Evolutionary conservation across 1,284 basidiomycete genomes (phyloP).

Genomic region (Fistulinella staudtii): DNA sequence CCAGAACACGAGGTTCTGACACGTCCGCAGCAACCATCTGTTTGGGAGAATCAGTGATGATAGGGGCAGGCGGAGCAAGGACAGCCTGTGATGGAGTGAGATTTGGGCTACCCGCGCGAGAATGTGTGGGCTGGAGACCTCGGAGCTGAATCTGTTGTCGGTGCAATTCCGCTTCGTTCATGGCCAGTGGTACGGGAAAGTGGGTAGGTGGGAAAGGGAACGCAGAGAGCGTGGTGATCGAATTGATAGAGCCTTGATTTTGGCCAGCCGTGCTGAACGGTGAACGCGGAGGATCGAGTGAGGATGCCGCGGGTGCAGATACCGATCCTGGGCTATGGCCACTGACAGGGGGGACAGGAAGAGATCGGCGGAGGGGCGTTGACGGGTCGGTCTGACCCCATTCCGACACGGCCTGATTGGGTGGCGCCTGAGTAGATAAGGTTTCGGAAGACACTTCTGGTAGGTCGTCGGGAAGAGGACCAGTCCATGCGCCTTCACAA

Average conservation of each 20-base stretch:
- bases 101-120: constrained; percentile 19
- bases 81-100: constrained; percentile 15
- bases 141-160: constrained; percentile 31
- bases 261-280: constrained; percentile 36
- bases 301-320: constrained; percentile 2
- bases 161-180: constrained; percentile 24
- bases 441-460: constrained; percentile 32
- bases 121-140: constrained; percentile 15
- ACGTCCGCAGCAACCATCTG: constrained; percentile 3
- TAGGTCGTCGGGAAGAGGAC: constrained; percentile 50
- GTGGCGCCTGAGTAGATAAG: neutral
- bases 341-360: constrained; percentile 23
- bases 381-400: constrained; percentile 27
- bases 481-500: constrained; percentile 72
- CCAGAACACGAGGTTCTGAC: constrained; percentile 4
- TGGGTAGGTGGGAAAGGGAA: constrained; percentile 71
- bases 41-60: constrained; percentile 21
- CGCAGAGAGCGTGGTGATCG: constrained; percentile 62
- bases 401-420: constrained; percentile 26
- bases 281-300: constrained; percentile 35
- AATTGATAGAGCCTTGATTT: constrained; percentile 41
- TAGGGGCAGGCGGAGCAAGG: constrained; percentile 27
- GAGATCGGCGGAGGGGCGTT: constrained; percentile 16
- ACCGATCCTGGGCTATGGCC: constrained; percentile 11
- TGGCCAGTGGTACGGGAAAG: constrained; percentile 55